Evolutionary conservation across 75 land plant species (phyloP).

Genomic region (Adiantum capillusveneris): DNA sequence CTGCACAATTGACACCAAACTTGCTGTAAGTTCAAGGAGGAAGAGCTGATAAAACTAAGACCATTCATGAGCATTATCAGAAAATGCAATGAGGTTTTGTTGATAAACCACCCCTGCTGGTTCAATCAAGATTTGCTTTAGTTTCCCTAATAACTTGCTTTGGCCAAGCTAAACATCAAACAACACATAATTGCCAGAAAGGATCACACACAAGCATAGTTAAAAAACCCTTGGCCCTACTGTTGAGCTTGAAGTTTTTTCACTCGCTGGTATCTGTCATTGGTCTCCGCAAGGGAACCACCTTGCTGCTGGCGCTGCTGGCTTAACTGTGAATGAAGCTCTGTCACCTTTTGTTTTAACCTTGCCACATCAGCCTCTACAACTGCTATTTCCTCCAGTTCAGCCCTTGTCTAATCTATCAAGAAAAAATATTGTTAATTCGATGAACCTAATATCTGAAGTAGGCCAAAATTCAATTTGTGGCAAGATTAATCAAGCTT

Average conservation of each 20-base stretch:
- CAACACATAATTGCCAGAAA: too few relatives aligned
- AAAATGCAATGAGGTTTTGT: too few relatives aligned
- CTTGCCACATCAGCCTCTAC: slow-evolving; percentile 98
- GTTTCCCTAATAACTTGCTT: too few relatives aligned
- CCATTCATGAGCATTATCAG: too few relatives aligned
- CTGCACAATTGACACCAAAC: slow-evolving; percentile 24
- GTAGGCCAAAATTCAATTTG: too few relatives aligned
- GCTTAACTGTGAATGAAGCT: slow-evolving; percentile 81
- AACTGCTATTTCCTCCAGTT: slow-evolving; percentile 95
- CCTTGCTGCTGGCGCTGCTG: slow-evolving; percentile 89
- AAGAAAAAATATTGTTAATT: neutral
- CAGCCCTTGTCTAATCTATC: slow-evolving; percentile 80
- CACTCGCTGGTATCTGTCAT: slow-evolving; percentile 61
- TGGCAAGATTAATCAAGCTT: too few relatives aligned
- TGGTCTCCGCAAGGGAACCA: slow-evolving; percentile 54
- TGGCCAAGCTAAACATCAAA: too few relatives aligned
- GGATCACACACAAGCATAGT: too few relatives aligned
- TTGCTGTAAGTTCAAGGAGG: too few relatives aligned
- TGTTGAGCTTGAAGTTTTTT: slow-evolving; percentile 66
- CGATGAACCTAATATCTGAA: neutral
- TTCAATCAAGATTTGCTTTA: too few relatives aligned
- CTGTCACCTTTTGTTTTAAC: slow-evolving; percentile 95
- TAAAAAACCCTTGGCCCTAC: slow-evolving; percentile 54
- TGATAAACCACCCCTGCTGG: too few relatives aligned
- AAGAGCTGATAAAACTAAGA: too few relatives aligned